A percentile compares a stretch with the other conserved stretches of the same genome.
Evolutionary conservation across 2,329 filamentous ascomycete genomes (phyloP).

Genomic region (Aspergillus tubingensis): DNA sequence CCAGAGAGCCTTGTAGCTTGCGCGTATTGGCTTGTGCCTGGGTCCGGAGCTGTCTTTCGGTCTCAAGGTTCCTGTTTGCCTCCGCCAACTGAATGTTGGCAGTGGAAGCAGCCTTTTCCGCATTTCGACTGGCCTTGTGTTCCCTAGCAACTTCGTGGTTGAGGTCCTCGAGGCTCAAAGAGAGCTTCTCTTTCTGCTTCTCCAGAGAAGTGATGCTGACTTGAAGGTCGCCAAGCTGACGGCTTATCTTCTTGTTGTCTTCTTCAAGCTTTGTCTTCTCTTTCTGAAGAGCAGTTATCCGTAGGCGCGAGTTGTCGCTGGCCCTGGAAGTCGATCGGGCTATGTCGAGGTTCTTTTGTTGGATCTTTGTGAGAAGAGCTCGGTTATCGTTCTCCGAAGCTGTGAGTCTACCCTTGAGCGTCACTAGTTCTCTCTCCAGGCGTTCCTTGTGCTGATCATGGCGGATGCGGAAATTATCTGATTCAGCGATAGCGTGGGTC

Average conservation of each 20-base stretch:
- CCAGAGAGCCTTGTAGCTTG: constrained; percentile 75
- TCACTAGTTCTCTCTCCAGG: constrained; percentile 85
- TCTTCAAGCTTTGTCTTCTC: constrained; percentile 85
- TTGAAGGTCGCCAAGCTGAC: constrained; percentile 84
- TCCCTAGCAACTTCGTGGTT: constrained; percentile 90
- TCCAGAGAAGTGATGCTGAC: constrained; percentile 79
- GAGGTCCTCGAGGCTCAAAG: constrained; percentile 83
- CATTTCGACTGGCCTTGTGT: constrained; percentile 84
- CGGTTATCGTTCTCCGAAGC: constrained; percentile 97
- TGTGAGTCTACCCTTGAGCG: constrained; percentile 81
- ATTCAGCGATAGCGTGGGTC: constrained; percentile 83
- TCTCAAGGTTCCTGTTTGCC: constrained; percentile 84
- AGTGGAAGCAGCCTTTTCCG: constrained; percentile 82
- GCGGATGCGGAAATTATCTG: constrained; percentile 82
- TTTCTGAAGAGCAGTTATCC: constrained; percentile 72
- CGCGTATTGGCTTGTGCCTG: constrained; percentile 86
- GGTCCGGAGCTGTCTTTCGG: constrained; percentile 78
- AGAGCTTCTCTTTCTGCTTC: constrained; percentile 91
- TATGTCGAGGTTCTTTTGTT: constrained; percentile 96
- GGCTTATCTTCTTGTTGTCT: constrained; percentile 75
- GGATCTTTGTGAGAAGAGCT: constrained; percentile 91
- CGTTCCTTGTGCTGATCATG: constrained; percentile 94
- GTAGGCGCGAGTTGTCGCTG: constrained; percentile 77
- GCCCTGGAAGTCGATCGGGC: constrained; percentile 84
- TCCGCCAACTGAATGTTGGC: constrained; percentile 83